A percentile compares a stretch with the other conserved stretches of the same genome.
Conservation (phyloP, 2,329 filamentous ascomycete species). For the Boeremia lycopersici region DNA sequence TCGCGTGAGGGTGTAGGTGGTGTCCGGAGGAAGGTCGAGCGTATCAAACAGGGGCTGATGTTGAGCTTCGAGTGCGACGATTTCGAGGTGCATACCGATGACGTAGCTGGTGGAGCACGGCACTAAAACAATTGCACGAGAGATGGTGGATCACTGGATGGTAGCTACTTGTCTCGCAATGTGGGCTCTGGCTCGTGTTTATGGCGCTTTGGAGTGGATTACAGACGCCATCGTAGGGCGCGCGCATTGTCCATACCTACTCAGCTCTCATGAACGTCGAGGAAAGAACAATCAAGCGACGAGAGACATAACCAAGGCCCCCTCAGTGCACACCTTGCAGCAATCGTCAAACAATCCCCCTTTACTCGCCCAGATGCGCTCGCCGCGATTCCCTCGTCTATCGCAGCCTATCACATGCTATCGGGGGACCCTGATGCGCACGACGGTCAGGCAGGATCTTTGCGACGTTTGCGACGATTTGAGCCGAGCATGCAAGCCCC, state of each 20-base stretch:
- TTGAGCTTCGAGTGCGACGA: conserved; percentile 54
- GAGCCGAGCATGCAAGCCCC: conserved; percentile 7
- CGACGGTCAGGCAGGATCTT: conserved; percentile 12
- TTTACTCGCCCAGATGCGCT: background rate
- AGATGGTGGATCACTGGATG: background rate
- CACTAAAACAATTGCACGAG: background rate
- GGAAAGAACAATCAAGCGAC: background rate
- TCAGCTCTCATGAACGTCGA: background rate
- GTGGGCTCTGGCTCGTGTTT: conserved; percentile 2
- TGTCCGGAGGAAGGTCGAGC: conserved; percentile 47
- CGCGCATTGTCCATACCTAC: background rate
- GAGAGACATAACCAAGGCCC: conserved; percentile 1
- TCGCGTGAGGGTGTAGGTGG: conserved; percentile 49
- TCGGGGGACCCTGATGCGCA: conserved; percentile 9
- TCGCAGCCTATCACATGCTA: conserved; percentile 14
- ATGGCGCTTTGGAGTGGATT: background rate
- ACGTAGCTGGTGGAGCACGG: conserved; percentile 6
- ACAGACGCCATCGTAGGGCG: background rate
- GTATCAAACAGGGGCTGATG: conserved; percentile 48
- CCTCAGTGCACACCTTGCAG: conserved; percentile 8
- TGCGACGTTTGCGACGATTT: conserved; percentile 11
- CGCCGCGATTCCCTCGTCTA: conserved; percentile 9
- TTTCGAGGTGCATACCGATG: conserved; percentile 48
- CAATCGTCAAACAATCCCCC: conserved; percentile 5
- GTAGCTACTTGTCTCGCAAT: background rate